phyloP scores from a whole-genome alignment of 208 protist species.

The Acanthamoeba sp. region DNA sequence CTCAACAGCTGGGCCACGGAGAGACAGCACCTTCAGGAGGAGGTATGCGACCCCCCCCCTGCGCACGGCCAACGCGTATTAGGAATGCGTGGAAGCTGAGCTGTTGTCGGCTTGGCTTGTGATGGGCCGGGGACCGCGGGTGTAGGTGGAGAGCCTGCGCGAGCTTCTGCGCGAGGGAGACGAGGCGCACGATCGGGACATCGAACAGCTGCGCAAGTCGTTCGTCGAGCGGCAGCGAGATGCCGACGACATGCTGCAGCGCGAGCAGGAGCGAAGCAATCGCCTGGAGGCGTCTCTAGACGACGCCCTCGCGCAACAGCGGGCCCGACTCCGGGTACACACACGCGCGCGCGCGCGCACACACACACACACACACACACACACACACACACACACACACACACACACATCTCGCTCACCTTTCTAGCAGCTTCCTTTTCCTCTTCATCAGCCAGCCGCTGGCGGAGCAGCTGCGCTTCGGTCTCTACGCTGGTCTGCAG shows the following conservation, averaged over 20 bases:
- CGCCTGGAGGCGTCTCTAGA: neutral
- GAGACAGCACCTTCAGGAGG: neutral
- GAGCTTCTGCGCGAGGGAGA: neutral
- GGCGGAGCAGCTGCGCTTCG: neutral
- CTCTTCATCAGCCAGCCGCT: neutral
- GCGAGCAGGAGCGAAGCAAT: neutral
- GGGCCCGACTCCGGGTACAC: neutral
- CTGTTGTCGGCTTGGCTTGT: too few relatives aligned
- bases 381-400: neutral
- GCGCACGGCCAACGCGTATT: neutral
- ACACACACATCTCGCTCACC: neutral
- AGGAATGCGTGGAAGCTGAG: neutral
- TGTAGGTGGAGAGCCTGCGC: slow-evolving; percentile 34
- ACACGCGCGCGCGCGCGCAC: too few relatives aligned
- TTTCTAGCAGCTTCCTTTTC: neutral
- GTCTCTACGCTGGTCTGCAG: neutral
- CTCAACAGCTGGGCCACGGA: neutral
- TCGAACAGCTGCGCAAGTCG: slow-evolving; percentile 8
- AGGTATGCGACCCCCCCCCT: neutral
- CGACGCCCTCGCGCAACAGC: neutral
- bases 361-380: neutral
- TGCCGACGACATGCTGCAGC: neutral
- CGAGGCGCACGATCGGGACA: slow-evolving; percentile 23
- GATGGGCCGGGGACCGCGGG: too few relatives aligned
- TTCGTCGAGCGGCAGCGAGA: neutral